Percentiles rank a stretch among this genome's conserved stretches.
Conservation (phyloP, 768 basidiomycete genomes). For the Cystofilobasidium capitatum region DNA sequence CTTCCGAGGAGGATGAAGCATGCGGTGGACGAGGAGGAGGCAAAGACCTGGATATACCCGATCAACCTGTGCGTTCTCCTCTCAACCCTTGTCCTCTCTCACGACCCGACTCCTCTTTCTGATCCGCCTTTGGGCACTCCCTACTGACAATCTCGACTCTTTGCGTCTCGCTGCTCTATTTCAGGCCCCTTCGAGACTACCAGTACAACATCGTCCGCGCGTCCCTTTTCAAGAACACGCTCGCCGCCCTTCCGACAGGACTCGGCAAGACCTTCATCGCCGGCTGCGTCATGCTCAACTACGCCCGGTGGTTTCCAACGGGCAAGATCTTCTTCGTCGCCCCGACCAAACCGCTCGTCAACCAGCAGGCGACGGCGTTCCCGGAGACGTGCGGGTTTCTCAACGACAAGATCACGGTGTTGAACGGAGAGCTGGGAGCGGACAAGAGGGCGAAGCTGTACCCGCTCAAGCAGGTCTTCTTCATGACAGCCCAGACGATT, state of each 20-base stretch:
- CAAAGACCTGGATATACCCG: conserved; percentile 83
- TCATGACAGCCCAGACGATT: conserved; percentile 92
- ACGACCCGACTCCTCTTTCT: no score
- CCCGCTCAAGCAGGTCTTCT: conserved; percentile 54
- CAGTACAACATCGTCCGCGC: conserved; percentile 84
- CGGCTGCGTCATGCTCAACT: conserved; percentile 91
- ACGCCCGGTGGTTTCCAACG: conserved; percentile 39
- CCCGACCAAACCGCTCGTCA: conserved; percentile 89
- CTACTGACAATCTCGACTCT: no score
- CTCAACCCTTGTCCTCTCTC: no score
- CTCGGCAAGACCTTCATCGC: conserved; percentile 97
- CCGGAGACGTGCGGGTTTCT: conserved; percentile 85
- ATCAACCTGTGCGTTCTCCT: no score
- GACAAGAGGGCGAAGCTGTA: conserved; percentile 14
- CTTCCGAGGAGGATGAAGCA: conserved; percentile 46
- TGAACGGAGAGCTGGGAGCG: conserved; percentile 5
- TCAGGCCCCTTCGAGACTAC: conserved; percentile 82
- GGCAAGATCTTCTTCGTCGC: conserved; percentile 76
- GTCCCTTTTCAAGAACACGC: conserved; percentile 80
- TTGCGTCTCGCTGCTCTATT: no score
- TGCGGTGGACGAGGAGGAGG: conserved; percentile 62
- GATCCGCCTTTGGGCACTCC: no score
- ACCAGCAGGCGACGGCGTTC: conserved; percentile 88
- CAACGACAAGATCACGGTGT: conserved; percentile 9
- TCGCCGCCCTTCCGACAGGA: conserved; percentile 90